phyloP scores from a whole-genome alignment of 176 grass and related monocot species.

The Cenchrus fungigraminus region DNA sequence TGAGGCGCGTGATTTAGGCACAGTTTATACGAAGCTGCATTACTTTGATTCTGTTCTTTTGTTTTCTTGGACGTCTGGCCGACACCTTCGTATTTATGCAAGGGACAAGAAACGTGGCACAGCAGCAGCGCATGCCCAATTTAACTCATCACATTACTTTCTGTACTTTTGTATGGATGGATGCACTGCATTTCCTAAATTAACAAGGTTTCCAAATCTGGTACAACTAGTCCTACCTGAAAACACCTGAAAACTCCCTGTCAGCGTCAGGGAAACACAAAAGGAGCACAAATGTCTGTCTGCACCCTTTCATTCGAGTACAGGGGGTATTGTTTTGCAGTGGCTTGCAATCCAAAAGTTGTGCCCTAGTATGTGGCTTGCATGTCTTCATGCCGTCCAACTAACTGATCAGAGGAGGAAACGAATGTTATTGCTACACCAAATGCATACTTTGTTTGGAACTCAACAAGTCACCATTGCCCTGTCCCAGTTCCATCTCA shows the following conservation, averaged over 20 bases:
- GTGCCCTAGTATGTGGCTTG: not conserved
- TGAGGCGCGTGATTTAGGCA: not conserved
- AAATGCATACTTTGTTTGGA: not conserved
- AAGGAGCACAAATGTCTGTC: not conserved
- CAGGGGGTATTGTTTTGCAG: not conserved
- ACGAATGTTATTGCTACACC: not conserved
- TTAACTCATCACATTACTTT: not conserved
- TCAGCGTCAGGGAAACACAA: not conserved
- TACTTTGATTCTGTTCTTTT: not conserved
- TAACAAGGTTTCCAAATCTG: slow-evolving; percentile 18
- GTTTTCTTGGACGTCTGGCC: not conserved
- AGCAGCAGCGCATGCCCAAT: not conserved
- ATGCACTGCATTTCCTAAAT: not conserved
- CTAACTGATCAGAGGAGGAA: not conserved
- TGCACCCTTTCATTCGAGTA: not conserved
- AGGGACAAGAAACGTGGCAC: not conserved
- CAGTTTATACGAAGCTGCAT: not conserved
- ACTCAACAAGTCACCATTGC: not conserved
- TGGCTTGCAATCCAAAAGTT: slow-evolving; percentile 1
- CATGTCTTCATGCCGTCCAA: not conserved
- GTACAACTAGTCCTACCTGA: slow-evolving; percentile 15
- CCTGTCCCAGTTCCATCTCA: not conserved
- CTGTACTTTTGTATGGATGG: not conserved
- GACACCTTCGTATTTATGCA: not conserved
- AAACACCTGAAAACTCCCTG: not conserved